Percentiles rank a stretch among this genome's conserved stretches.
phyloP scores from a whole-genome alignment of 116 monocot genomes.

The Thalassia testudinum region DNA sequence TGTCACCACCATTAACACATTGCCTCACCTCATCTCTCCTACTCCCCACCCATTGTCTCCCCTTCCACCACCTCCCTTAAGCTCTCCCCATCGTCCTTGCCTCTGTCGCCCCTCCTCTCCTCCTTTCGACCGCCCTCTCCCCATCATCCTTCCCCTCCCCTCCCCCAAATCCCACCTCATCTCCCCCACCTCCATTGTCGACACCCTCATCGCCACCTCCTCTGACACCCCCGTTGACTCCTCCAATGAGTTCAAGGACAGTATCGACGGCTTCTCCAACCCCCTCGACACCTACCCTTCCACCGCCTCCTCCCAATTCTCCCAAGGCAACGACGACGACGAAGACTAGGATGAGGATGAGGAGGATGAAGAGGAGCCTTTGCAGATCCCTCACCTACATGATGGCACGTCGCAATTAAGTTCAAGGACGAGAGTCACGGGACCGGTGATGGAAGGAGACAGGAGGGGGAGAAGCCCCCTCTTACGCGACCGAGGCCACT shows the following conservation, averaged over 20 bases:
- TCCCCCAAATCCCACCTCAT: slow-evolving; percentile 6
- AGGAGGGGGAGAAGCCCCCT: not conserved
- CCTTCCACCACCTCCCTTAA: slow-evolving; percentile 58
- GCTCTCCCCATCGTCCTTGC: slow-evolving; percentile 59
- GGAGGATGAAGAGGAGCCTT: not conserved
- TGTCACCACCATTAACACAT: too few relatives aligned
- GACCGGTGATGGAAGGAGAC: not conserved
- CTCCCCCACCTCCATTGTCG: slow-evolving; percentile 73
- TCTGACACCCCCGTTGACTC: slow-evolving; percentile 12
- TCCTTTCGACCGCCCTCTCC: slow-evolving; percentile 10
- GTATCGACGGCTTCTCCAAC: slow-evolving; percentile 1
- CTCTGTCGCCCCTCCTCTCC: slow-evolving; percentile 3
- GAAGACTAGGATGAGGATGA: not conserved
- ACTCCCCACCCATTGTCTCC: slow-evolving; percentile 18
- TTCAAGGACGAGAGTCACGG: not conserved
- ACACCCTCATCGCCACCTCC: slow-evolving; percentile 3
- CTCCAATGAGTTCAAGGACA: slow-evolving; percentile 25
- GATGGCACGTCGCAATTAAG: not conserved
- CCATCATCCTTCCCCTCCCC: slow-evolving; percentile 43
- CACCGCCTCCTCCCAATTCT: not conserved
- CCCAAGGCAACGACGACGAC: slow-evolving; percentile 1
- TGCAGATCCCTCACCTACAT: not conserved
- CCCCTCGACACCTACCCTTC: not conserved
- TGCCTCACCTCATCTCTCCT: not conserved
- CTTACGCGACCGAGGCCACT: slow-evolving; percentile 2